These are phyloP conservation scores for Arachis hypogaea DNA, from an alignment of 306 rosid genomes.

Conservation along the genomic window DNA sequence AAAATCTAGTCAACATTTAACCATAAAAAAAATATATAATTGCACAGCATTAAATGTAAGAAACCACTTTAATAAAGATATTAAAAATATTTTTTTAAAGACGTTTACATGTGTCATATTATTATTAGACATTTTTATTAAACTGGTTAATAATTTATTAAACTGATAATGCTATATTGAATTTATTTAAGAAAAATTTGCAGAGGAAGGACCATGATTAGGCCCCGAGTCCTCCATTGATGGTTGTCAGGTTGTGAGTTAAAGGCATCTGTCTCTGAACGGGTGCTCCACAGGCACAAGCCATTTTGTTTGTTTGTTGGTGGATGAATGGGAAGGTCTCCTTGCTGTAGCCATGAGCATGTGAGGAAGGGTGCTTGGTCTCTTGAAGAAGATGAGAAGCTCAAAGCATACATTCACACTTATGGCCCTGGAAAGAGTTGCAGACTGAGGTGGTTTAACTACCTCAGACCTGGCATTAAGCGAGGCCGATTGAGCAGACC, in stretches of 20 bases:
- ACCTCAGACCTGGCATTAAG: conserved; percentile 40
- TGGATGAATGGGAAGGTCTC: conserved; percentile 25
- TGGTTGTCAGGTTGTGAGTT: conserved; percentile 1
- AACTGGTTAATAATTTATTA: too few species aligned
- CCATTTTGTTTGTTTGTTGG: too few species aligned
- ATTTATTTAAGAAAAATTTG: too few species aligned
- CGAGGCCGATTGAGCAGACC: conserved; percentile 29
- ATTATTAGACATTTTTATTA: too few species aligned
- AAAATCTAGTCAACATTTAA: too few species aligned
- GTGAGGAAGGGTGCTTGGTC: conserved; percentile 35
- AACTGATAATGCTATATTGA: too few species aligned
- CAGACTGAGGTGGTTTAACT: conserved; percentile 42
- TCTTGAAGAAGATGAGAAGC: conserved; percentile 33
- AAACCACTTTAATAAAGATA: too few species aligned
- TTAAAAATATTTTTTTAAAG: too few species aligned
- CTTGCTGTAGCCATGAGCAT: conserved; percentile 26
- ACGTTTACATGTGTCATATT: too few species aligned
- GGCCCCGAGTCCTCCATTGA: too few species aligned
- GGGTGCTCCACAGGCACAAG: background rate
- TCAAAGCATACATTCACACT: conserved; percentile 18
- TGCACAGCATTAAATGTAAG: too few species aligned
- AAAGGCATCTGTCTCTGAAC: background rate
- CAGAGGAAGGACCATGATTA: background rate
- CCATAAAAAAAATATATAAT: too few species aligned
- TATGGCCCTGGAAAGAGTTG: conserved; percentile 42